Base-by-base conservation (phyloP, 164 flowering plant genomes). In the Dillenia turbinata region DNA sequence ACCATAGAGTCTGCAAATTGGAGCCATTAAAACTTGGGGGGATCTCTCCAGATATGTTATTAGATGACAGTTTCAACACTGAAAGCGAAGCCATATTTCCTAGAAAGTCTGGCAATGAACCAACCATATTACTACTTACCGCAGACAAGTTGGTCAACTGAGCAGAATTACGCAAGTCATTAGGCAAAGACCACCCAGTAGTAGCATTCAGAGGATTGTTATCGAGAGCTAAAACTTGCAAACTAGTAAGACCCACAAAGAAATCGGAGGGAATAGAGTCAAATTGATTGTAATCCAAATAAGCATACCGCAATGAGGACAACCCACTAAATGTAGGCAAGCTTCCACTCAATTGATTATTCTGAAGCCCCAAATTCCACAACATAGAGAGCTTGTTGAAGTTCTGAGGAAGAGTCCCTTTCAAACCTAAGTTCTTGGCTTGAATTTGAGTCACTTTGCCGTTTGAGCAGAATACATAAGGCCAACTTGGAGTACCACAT, bases 371-470 rank as follows among this genome's bases (percentile, higher is more conserved):
- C 11, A 87, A 13, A 63, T 78, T 79, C 0, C 49, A 6, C 46
- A 86, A 79, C 74, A 11, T 73, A 5, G 78, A 65, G 47, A 86
- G 76, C 68, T 81, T 72, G 73, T 84, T 84, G 44, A 86, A 59
- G 58, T 71, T 73, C 43, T 65, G 60, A 11, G 92, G 92, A 57
- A 86, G 66, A 66, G 81, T 60, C 7, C 92, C 92, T 52, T 71
- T 72, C 54, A 86, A 60, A 9, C 83, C 81, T 56, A 82, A n/a
- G 22, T 58, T 53, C 58, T 79, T 79, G 33, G 79, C 84, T 75
- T 84, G 87, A 78, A 86, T 86, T 67, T 84, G 87, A 4, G 84
- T 49, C 17, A 84, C 86, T 74, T 85, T 79, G 33, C 65, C 56
- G 11, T 72, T 74, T 6, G 48, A 12, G 57, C 92, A 86, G 59